A percentile compares a stretch with the other conserved stretches of the same genome.
These are phyloP conservation scores for Solanum hybrid DNA, from an alignment of 305 asterid genomes.

Conservation along the genomic window DNA sequence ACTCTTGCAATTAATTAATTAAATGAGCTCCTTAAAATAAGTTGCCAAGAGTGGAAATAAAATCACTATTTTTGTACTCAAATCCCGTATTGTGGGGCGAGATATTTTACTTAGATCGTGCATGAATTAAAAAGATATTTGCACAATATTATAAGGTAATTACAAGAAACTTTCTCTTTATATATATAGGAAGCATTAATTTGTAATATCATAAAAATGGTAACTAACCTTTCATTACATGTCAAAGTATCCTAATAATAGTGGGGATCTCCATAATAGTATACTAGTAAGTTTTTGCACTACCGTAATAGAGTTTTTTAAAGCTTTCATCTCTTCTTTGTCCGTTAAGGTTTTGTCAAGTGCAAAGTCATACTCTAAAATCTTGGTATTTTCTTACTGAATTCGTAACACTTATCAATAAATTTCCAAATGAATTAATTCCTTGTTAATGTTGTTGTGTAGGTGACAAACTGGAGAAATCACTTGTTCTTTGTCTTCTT, in stretches of 20 bases:
- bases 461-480: conserved; percentile 2
- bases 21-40: not conserved
- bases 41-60: not conserved
- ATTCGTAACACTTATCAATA: not conserved
- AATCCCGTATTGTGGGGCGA: not conserved
- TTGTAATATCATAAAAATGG: not conserved
- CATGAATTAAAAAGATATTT: not conserved
- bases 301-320: not conserved
- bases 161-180: not conserved
- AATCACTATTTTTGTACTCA: not conserved
- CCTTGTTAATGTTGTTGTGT: not conserved
- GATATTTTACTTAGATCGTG: not conserved
- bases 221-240: not conserved
- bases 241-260: not conserved
- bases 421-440: not conserved
- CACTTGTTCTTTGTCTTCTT: not conserved
- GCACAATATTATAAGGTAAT: not conserved
- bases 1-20: not conserved
- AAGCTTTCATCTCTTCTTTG: not conserved
- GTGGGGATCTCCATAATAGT: not conserved
- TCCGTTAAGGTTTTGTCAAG: not conserved
- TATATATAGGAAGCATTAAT: not conserved
- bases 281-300: not conserved
- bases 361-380: not conserved
- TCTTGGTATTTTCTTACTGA: not conserved